Evolutionary conservation across 2,329 filamentous ascomycete genomes (phyloP), one percentile per base, ranked within the genome.

Genomic region (Atkinsonella hypoxylon): DNA sequence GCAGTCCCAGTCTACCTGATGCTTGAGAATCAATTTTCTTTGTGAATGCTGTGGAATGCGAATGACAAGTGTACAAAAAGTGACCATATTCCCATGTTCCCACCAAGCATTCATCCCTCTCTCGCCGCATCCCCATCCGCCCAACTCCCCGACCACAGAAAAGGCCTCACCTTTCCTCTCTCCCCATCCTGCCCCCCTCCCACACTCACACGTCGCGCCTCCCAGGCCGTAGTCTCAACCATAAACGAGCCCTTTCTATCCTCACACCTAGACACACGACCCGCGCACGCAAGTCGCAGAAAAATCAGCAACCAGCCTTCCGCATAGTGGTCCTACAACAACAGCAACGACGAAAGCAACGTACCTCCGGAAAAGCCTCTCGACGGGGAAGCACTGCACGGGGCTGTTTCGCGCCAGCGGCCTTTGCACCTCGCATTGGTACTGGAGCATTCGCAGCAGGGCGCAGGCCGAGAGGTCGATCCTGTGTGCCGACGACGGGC

Each of bases 191-290:
- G 34, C 39, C 26, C 18, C 10, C 18, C 13, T 4, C 17, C 34
- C 17, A 2, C 22, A 3, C 30, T 13, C 40, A 10, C 15, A 4
- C 30, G 26, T 4, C 55, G 22, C 55, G 44, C 70, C 65, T 83
- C 79, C 80, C 79, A 83, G 42, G 73, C 71, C 12, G 81, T 83
- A 22, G 81, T 84, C 66, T 84, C 81, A 42, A 82, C 76, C 62
- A 70, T 75, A 57, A 83, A 84, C 8, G 52, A 67, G 4, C 76
- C 77, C 13, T 77, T 76, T 57, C 67, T 73, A 63, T 82, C 79
- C 52, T 69, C 67, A 62, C 81, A 83, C 57, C 81, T 83, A 61
- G n/a, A n/a, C n/a, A n/a, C n/a, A n/a, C n/a, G n/a, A n/a, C n/a
- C n/a, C n/a, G n/a, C n/a, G n/a, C n/a, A n/a, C n/a, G n/a, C n/a